Conservation (phyloP, 176 grass and related monocot genomes). For the Dendrocalamus sinicus region DNA sequence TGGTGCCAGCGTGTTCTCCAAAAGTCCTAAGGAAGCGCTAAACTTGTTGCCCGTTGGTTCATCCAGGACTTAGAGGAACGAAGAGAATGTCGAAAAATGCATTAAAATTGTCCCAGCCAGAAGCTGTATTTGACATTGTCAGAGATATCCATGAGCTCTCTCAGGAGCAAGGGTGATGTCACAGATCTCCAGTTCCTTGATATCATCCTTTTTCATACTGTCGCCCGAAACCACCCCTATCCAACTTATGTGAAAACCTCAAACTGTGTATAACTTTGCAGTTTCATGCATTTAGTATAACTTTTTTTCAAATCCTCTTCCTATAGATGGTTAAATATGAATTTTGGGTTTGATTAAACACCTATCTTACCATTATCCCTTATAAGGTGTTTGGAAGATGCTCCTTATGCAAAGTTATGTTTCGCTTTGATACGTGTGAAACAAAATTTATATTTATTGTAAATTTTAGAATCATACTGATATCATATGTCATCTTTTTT, state of each 20-base stretch:
- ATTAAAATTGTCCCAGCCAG: constrained; percentile 82
- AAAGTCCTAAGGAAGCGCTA: constrained; percentile 89
- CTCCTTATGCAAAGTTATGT: no score
- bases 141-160: constrained; percentile 58
- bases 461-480: no score
- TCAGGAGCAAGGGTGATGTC: constrained; percentile 58
- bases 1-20: constrained; percentile 94
- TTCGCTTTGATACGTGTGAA: no score
- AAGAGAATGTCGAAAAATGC: constrained; percentile 93
- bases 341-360: no score
- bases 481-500: no score
- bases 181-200: constrained; percentile 73
- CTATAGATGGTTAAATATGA: no score
- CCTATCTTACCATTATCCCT: no score
- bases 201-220: constrained; percentile 67
- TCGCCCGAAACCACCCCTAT: constrained; percentile 44
- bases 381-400: no score
- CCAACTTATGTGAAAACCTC: constrained; percentile 45
- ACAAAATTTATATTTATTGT: no score
- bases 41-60: constrained; percentile 81
- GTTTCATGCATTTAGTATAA: no score
- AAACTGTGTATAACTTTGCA: constrained; percentile 34
- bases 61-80: constrained; percentile 62
- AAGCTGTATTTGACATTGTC: constrained; percentile 94
- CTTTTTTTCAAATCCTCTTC: no score